Evolutionary conservation across 305 asterid species (phyloP).

Genomic region (Solanum aculeatissimum): DNA sequence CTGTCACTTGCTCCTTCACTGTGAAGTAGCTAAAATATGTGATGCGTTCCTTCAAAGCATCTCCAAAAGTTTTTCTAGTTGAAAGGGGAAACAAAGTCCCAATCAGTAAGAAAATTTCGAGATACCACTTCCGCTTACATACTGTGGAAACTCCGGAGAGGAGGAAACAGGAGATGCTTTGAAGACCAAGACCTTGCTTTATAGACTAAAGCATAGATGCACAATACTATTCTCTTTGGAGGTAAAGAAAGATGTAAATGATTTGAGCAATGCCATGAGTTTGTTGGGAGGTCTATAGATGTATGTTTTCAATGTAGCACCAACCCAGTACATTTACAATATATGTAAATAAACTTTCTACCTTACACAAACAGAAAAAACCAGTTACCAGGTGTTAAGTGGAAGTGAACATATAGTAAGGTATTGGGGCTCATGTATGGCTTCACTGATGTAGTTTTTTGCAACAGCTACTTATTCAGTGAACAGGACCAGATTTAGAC

Average conservation of each 20-base stretch:
- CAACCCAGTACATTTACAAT: background rate
- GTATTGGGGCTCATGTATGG: background rate
- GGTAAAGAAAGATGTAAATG: background rate
- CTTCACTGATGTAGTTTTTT: background rate
- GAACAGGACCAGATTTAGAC: background rate
- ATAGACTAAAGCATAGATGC: background rate
- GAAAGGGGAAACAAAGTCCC: background rate
- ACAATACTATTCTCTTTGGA: background rate
- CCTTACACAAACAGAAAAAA: background rate
- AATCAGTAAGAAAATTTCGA: background rate
- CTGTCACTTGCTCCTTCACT: background rate
- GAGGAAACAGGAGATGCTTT: background rate
- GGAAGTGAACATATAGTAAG: background rate
- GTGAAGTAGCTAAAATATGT: background rate
- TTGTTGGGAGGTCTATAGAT: background rate
- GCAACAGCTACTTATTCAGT: background rate
- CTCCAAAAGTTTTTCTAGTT: background rate
- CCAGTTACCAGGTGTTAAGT: background rate
- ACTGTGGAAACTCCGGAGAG: background rate
- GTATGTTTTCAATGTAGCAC: background rate
- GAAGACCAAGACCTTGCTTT: background rate
- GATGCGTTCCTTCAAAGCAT: background rate
- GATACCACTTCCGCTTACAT: background rate
- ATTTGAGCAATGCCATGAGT: background rate
- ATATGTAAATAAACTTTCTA: background rate